Percentiles rank a stretch among this genome's conserved stretches.
phyloP scores from a whole-genome alignment of 805 yeast genomes.

The Candida insectorum region DNA sequence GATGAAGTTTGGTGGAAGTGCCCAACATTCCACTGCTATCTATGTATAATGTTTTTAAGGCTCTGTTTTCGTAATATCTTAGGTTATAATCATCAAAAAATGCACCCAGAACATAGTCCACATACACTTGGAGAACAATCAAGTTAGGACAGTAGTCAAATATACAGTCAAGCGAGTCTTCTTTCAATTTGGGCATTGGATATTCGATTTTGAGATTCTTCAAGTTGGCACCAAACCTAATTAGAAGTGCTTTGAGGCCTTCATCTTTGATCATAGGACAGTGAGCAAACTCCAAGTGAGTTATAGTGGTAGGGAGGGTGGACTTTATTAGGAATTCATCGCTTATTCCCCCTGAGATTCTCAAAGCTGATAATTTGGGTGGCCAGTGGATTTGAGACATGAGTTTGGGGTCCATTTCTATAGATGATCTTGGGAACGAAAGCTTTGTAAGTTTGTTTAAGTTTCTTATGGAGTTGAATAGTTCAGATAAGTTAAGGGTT shows the following conservation, averaged over 20 bases:
- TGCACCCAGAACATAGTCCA: conserved; percentile 65
- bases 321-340: conserved; percentile 72
- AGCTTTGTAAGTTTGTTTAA: conserved; percentile 65
- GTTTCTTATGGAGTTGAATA: conserved; percentile 69
- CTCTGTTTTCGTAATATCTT: conserved; percentile 29
- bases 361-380: conserved; percentile 60
- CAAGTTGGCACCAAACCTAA: conserved; percentile 63
- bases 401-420: conserved; percentile 51
- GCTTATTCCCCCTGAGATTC: conserved; percentile 86
- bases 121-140: conserved; percentile 59
- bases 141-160: conserved; percentile 78
- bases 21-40: conserved; percentile 88
- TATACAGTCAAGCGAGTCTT: conserved; percentile 67
- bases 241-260: conserved; percentile 60
- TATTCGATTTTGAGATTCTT: conserved; percentile 65
- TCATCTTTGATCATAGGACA: conserved; percentile 75
- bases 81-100: conserved; percentile 35
- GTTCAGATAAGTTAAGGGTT: conserved; percentile 76
- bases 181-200: conserved; percentile 81
- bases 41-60: conserved; percentile 60
- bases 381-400: conserved; percentile 71
- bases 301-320: conserved; percentile 69
- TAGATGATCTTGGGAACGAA: conserved; percentile 86
- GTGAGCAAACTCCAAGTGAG: conserved; percentile 74
- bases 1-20: conserved; percentile 76